Evolutionary conservation across 2,329 filamentous ascomycete genomes (phyloP), one percentile per base, ranked within the genome.

Genomic region (Aureobasidium sp.): DNA sequence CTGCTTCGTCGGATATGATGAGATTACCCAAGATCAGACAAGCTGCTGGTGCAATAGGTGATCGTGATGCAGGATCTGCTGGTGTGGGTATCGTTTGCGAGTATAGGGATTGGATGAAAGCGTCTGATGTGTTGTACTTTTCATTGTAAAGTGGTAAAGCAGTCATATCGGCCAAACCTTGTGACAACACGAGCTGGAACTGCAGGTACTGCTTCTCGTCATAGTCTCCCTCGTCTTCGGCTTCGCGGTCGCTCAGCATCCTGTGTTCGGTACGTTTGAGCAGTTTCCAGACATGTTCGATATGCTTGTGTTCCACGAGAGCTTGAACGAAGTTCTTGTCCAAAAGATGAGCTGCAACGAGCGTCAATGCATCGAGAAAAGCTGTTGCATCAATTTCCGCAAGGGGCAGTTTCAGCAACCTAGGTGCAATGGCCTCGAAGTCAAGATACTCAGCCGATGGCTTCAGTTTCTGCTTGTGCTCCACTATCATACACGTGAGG

Each of bases 21-120:
- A 61, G 62, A 16, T 65, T 65, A 7, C 63, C 63, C 0, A 65
- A 54, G 3, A 63, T 51, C 29, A 65, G 60, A 41, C 63, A 65
- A 10, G 63, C 54, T 50, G 48, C 59, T 3, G 59, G 58, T 27
- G 44, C 54, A 27, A 58, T 41, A 36, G 59, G 60, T 29, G 42
- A 59, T 60, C 29, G 59, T 14, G 30, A 42, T 32, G 49, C 13
- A 21, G 49, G 50, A 34, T 61, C 61, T 21, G 29, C 16, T n/a
- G 47, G 25, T 3, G 58, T 48, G 8, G 59, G 54, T 2, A 61
- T 57, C 6, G 47, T 58, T 29, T 55, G 57, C 14, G 42, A 25
- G 39, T 54, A 62, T 21, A 65, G 55, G 14, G 41, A 51, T 34
- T 49, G 53, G 11, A 65, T 58, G 14, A 62, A 62, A 8, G 44